phyloP scores from a whole-genome alignment of 2,329 filamentous ascomycete species.

The Didymella keratinophila region DNA sequence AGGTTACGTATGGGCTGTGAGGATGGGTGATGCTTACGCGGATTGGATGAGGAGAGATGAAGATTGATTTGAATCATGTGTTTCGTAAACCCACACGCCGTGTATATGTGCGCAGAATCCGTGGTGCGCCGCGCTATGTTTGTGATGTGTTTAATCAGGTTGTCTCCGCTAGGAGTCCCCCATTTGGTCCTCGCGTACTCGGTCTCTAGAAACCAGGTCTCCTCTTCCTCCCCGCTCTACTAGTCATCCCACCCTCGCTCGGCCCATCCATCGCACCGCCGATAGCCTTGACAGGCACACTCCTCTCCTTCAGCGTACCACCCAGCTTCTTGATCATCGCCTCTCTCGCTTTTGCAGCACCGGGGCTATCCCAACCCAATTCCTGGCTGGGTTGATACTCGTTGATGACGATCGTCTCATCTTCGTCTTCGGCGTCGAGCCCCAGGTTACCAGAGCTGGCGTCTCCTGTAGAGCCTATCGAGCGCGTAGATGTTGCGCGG shows the following conservation, averaged over 20 bases:
- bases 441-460: constrained; percentile 30
- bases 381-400: constrained; percentile 49
- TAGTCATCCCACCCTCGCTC: constrained; percentile 31
- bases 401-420: constrained; percentile 29
- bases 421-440: constrained; percentile 29
- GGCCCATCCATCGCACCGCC: constrained; percentile 47
- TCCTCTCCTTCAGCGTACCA: constrained; percentile 43
- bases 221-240: constrained; percentile 38
- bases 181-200: not conserved
- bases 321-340: constrained; percentile 49
- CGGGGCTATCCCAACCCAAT: constrained; percentile 50
- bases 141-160: not conserved
- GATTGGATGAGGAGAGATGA: not conserved
- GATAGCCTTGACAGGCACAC: constrained; percentile 39
- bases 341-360: constrained; percentile 45
- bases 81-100: not conserved
- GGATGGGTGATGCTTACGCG: not conserved
- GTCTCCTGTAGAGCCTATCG: constrained; percentile 40
- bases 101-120: not conserved
- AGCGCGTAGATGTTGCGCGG: constrained; percentile 43
- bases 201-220: constrained; percentile 19
- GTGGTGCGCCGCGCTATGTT: not conserved
- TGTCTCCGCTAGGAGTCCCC: not conserved
- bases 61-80: not conserved
- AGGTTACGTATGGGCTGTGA: constrained; percentile 63